These are phyloP conservation scores for Mycena vulgaris DNA, from an alignment of 768 basidiomycete species.

Conservation along the genomic window DNA sequence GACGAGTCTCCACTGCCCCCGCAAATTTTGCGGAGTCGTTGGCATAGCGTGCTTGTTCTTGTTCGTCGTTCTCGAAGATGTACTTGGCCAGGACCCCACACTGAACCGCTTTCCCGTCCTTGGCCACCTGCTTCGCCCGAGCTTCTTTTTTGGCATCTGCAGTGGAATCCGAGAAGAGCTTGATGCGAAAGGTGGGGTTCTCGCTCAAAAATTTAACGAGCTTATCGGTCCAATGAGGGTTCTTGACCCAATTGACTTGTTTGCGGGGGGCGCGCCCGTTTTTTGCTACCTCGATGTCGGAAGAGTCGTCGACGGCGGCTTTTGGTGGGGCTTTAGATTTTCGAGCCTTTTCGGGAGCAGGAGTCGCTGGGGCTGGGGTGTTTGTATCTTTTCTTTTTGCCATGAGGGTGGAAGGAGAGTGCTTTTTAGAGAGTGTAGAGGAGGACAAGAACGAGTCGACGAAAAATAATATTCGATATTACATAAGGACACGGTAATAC, in stretches of 20 bases:
- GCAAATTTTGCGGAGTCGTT: conserved; percentile 7
- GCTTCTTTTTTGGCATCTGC: conserved; percentile 19
- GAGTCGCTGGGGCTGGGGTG: too few relatives aligned
- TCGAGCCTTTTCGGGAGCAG: not conserved
- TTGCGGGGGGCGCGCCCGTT: too few relatives aligned
- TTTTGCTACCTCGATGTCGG: not conserved
- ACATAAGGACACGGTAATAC: not conserved
- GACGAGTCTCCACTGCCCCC: not conserved
- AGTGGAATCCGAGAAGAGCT: too few relatives aligned
- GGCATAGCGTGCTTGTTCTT: conserved; percentile 3
- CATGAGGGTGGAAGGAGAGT: too few relatives aligned
- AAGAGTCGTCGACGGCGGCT: not conserved
- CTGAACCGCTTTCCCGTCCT: conserved; percentile 11
- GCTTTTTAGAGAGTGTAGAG: not conserved
- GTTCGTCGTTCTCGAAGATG: conserved; percentile 1
- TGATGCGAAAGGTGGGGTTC: not conserved
- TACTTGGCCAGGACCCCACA: conserved; percentile 9
- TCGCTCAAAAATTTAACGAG: not conserved
- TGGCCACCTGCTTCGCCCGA: not conserved
- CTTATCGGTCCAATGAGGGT: not conserved
- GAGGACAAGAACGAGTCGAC: too few relatives aligned
- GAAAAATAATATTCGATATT: too few relatives aligned
- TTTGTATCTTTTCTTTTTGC: too few relatives aligned
- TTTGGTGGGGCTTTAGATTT: not conserved
- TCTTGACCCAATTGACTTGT: not conserved